A percentile compares a stretch with the other conserved stretches of the same genome.
These are phyloP conservation scores for Lachnellula occidentalis DNA, from an alignment of 2,329 filamentous ascomycete genomes.

Conservation along the genomic window DNA sequence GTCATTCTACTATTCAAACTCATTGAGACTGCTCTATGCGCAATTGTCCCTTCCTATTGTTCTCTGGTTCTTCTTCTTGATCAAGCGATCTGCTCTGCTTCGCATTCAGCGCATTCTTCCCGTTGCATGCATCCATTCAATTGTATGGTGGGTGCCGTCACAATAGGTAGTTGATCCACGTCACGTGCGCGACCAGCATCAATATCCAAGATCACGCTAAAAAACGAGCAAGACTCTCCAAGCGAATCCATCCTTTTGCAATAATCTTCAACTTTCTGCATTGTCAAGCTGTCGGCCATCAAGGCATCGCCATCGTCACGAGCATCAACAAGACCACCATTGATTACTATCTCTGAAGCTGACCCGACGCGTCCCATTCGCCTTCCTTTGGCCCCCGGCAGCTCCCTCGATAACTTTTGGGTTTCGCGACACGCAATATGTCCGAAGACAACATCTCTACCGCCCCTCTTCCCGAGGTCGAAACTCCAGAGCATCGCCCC, in stretches of 20 bases:
- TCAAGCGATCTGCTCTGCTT: not conserved
- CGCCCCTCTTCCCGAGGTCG: slow-evolving; percentile 10
- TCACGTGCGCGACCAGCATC: slow-evolving; percentile 1
- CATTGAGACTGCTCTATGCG: too few relatives aligned
- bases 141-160: not conserved
- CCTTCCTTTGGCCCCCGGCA: not conserved
- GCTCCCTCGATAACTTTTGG: slow-evolving; percentile 1
- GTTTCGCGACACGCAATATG: not conserved
- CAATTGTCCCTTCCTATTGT: too few relatives aligned
- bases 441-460: slow-evolving; percentile 3
- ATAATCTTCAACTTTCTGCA: slow-evolving; percentile 9
- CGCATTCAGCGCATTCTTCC: not conserved
- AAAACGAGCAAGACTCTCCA: not conserved
- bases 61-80: not conserved
- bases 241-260: slow-evolving; percentile 12
- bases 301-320: slow-evolving; percentile 17
- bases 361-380: slow-evolving; percentile 18
- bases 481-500: slow-evolving; percentile 14
- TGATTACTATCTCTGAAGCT: slow-evolving; percentile 11
- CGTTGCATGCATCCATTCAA: not conserved
- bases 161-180: not conserved
- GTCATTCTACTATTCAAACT: slow-evolving; percentile 4
- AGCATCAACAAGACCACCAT: slow-evolving; percentile 5
- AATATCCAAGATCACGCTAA: not conserved
- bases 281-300: slow-evolving; percentile 12